Conservation (phyloP, 2,329 filamentous ascomycete species). For the Lachnellula cervina region DNA sequence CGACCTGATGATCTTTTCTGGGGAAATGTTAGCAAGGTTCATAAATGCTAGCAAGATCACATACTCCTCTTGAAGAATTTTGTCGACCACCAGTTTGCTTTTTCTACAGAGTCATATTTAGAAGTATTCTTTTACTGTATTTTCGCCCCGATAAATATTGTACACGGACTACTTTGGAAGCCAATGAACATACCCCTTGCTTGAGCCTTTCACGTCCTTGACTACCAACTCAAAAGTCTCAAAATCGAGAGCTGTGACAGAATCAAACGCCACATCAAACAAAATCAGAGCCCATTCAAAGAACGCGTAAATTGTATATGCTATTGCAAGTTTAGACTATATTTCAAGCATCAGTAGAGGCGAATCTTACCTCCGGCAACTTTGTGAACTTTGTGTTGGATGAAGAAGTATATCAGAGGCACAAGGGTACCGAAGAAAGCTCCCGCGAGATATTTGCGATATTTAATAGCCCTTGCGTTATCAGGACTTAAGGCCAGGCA, state of each 20-base stretch:
- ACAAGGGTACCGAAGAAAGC: slow-evolving; percentile 88
- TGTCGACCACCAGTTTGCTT: slow-evolving; percentile 42
- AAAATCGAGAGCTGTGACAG: slow-evolving; percentile 90
- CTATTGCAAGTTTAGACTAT: slow-evolving; percentile 43
- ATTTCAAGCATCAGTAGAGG: slow-evolving; percentile 9
- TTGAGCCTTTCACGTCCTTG: slow-evolving; percentile 81
- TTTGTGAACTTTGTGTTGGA: slow-evolving; percentile 96
- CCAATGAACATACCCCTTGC: slow-evolving; percentile 97
- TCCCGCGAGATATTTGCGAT: slow-evolving; percentile 77
- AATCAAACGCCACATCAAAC: slow-evolving; percentile 94
- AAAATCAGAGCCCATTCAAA: slow-evolving; percentile 96
- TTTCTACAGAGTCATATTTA: slow-evolving; percentile 34
- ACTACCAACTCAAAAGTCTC: slow-evolving; percentile 80
- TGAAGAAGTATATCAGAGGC: slow-evolving; percentile 92
- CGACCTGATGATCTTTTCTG: slow-evolving; percentile 72
- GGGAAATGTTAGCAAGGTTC: slow-evolving; percentile 26
- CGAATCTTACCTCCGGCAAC: slow-evolving; percentile 74
- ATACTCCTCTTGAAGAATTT: slow-evolving; percentile 69
- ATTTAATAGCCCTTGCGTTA: slow-evolving; percentile 77
- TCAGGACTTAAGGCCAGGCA: slow-evolving; percentile 83
- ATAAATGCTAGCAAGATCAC: slow-evolving; percentile 31
- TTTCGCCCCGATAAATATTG: slow-evolving; percentile 34
- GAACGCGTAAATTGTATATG: slow-evolving; percentile 95
- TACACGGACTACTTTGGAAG: slow-evolving; percentile 77
- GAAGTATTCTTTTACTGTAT: slow-evolving; percentile 27